Percentiles rank a stretch among this genome's conserved stretches.
Evolutionary conservation across 306 rosid genomes (phyloP).

Genomic region (Quercus cerris): DNA sequence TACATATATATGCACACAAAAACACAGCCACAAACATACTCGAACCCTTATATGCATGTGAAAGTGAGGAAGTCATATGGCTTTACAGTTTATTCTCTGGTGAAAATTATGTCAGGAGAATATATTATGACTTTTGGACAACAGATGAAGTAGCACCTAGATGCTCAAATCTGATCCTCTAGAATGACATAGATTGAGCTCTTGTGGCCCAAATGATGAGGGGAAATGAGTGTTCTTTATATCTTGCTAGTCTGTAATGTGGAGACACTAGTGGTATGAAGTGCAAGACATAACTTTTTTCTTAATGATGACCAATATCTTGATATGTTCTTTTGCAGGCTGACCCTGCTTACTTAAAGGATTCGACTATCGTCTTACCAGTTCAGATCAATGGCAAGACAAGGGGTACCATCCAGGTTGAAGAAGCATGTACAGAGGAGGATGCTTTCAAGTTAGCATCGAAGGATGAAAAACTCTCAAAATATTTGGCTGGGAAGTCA

Average conservation of each 20-base stretch:
- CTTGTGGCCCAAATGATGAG: not conserved
- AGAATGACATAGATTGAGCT: not conserved
- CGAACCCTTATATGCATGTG: not conserved
- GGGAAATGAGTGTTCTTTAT: not conserved
- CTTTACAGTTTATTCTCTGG: not conserved
- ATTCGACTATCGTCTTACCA: constrained; percentile 65
- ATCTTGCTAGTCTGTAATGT: not conserved
- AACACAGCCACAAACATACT: not conserved
- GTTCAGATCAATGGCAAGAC: constrained; percentile 97
- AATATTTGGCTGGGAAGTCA: constrained; percentile 59
- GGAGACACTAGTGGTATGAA: not conserved
- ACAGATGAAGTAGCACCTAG: not conserved
- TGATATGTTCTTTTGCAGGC: constrained; percentile 48
- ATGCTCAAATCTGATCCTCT: not conserved
- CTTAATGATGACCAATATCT: not conserved
- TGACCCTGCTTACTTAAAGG: constrained; percentile 68
- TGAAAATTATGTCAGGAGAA: not conserved
- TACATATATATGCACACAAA: not conserved
- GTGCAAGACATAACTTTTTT: not conserved
- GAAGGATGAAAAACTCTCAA: constrained; percentile 72
- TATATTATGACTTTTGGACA: not conserved
- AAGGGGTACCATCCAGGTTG: constrained; percentile 85
- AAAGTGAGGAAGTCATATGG: not conserved
- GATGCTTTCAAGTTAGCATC: constrained; percentile 70
- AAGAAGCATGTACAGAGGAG: constrained; percentile 82